These are phyloP conservation scores for Mucuna pruriens DNA, from an alignment of 306 rosid species.

Conservation along the genomic window DNA sequence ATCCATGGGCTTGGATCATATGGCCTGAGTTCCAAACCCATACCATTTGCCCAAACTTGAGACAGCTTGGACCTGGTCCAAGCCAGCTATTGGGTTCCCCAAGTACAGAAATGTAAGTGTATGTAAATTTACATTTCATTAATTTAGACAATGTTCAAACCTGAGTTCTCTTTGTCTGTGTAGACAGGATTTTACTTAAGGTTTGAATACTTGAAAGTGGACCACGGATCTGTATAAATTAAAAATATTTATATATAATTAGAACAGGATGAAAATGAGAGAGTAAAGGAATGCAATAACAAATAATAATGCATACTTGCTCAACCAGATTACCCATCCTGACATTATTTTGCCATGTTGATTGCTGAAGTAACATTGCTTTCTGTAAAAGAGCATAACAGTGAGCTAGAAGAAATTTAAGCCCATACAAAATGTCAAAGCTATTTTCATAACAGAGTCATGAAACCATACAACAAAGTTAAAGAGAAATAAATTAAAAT, in stretches of 20 bases:
- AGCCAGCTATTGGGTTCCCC: neutral
- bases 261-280: conserved; percentile 28
- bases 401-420: conserved; percentile 36
- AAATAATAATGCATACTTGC: conserved; percentile 57
- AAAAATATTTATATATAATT: conserved; percentile 28
- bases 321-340: conserved; percentile 87
- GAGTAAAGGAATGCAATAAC: conserved; percentile 4
- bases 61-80: neutral
- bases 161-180: conserved; percentile 81
- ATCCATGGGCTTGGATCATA: neutral
- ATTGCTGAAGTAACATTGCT: conserved; percentile 90
- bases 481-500: conserved; percentile 27
- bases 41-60: neutral
- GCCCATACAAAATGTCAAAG: conserved; percentile 20
- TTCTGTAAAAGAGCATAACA: conserved; percentile 59
- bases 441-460: neutral
- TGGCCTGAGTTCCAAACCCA: neutral
- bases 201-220: conserved; percentile 91
- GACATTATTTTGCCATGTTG: conserved; percentile 92
- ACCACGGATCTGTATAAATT: conserved; percentile 74
- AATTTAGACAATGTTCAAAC: conserved; percentile 47
- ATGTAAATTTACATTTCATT: conserved; percentile 27
- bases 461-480: conserved; percentile 10
- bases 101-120: neutral
- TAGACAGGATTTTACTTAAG: conserved; percentile 85